Conservation (phyloP, 2,329 filamentous ascomycete species). For the Paraphoma chrysanthemicola region DNA sequence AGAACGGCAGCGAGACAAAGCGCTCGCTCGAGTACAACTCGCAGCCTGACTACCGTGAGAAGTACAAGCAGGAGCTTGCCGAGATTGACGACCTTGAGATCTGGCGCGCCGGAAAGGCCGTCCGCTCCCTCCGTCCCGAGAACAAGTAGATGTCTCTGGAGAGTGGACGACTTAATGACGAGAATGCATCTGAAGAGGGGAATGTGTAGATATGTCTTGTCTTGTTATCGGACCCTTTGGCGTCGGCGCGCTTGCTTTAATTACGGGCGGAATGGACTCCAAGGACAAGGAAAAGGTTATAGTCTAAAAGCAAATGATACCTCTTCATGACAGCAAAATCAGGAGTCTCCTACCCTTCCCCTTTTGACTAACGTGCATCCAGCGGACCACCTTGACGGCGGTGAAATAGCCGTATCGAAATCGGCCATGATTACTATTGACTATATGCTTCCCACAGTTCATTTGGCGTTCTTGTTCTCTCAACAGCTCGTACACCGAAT, state of each 20-base stretch:
- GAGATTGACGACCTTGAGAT: slow-evolving; percentile 99
- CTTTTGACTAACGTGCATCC: too few species aligned
- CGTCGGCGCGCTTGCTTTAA: slow-evolving; percentile 19
- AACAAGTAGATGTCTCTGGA: slow-evolving; percentile 40
- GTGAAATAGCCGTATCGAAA: too few species aligned
- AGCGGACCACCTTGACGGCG: too few species aligned
- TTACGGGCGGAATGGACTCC: slow-evolving; percentile 6
- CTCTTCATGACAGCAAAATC: slow-evolving; percentile 8
- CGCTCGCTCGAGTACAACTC: slow-evolving; percentile 97
- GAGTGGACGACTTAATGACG: slow-evolving; percentile 1
- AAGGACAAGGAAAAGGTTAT: slow-evolving; percentile 6
- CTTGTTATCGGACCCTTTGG: slow-evolving; percentile 23
- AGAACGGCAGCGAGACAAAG: slow-evolving; percentile 91
- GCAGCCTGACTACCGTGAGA: slow-evolving; percentile 93
- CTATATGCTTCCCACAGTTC: slow-evolving; percentile 13
- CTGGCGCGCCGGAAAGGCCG: slow-evolving; percentile 98
- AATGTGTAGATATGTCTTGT: slow-evolving; percentile 36
- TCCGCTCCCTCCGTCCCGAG: slow-evolving; percentile 63
- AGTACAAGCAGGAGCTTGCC: slow-evolving; percentile 97
- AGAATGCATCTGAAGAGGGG: slow-evolving; percentile 1
- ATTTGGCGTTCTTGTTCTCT: slow-evolving; percentile 11
- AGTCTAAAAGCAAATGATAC: slow-evolving; percentile 22
- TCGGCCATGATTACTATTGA: too few species aligned
- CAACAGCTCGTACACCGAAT: slow-evolving; percentile 9
- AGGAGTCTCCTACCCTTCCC: too few species aligned